These are phyloP conservation scores for Aspergillus unguis DNA, from an alignment of 2,329 filamentous ascomycete species.

Conservation along the genomic window DNA sequence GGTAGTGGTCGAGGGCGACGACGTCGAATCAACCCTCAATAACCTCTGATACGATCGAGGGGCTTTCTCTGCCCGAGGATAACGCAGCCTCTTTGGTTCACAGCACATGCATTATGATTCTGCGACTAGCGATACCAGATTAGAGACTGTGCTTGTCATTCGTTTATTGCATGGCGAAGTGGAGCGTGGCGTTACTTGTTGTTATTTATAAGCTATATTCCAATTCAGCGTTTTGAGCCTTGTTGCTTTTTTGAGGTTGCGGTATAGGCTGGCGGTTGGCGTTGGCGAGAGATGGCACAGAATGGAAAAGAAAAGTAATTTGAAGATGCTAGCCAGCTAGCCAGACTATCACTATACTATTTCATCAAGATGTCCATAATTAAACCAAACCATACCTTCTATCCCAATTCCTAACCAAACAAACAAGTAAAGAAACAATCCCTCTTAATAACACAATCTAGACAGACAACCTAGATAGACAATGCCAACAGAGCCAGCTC, in stretches of 20 bases:
- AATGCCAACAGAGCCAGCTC: background rate
- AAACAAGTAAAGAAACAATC: background rate
- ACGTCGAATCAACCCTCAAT: conserved; percentile 50
- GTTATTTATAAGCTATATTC: too few species aligned
- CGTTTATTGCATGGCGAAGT: conserved; percentile 8
- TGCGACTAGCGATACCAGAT: conserved; percentile 16
- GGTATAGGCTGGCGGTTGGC: background rate
- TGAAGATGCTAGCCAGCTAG: conserved; percentile 7
- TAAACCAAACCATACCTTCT: conserved; percentile 1
- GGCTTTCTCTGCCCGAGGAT: conserved; percentile 12
- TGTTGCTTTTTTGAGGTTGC: background rate
- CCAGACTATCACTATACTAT: background rate
- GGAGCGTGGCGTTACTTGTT: conserved; percentile 4
- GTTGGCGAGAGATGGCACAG: background rate
- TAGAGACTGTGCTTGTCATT: conserved; percentile 10
- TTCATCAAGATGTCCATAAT: too few species aligned
- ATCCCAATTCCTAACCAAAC: background rate
- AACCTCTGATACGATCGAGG: conserved; percentile 6
- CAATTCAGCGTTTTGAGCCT: too few species aligned
- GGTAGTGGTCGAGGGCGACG: conserved; percentile 77
- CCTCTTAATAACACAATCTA: too few species aligned
- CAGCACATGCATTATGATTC: conserved; percentile 14
- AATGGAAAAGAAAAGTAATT: conserved; percentile 1
- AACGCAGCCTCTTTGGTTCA: conserved; percentile 12
- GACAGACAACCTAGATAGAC: too few species aligned